Percentiles rank a stretch among this genome's conserved stretches.
These are phyloP conservation scores for Colletotrichum simmondsii DNA, from an alignment of 2,329 filamentous ascomycete species.

Conservation along the genomic window DNA sequence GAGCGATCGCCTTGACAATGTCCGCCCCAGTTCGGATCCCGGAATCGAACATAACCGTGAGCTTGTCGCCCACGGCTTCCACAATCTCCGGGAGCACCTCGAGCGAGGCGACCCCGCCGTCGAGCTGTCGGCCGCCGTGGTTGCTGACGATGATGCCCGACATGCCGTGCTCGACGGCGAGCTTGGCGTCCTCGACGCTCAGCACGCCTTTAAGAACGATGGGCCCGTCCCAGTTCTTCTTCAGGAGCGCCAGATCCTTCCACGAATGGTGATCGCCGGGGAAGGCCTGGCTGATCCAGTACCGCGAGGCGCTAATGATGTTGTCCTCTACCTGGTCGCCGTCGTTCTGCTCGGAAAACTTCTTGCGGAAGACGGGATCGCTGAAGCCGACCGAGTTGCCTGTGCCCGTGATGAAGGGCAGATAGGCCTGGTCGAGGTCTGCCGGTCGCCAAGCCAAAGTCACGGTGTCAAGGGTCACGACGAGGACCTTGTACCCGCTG, in stretches of 20 bases:
- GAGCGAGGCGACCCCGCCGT: conserved; percentile 60
- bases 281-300: conserved; percentile 65
- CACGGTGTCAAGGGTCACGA: conserved; percentile 80
- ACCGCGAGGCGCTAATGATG: conserved; percentile 57
- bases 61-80: conserved; percentile 67
- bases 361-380: conserved; percentile 72
- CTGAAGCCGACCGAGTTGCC: conserved; percentile 72
- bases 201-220: conserved; percentile 56
- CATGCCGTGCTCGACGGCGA: conserved; percentile 62
- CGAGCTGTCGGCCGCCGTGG: conserved; percentile 64
- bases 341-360: conserved; percentile 62
- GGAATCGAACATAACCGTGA: conserved; percentile 71
- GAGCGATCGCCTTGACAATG: conserved; percentile 67
- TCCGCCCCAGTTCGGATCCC: conserved; percentile 70
- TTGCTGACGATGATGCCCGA: conserved; percentile 72
- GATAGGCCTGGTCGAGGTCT: conserved; percentile 72
- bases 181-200: conserved; percentile 45
- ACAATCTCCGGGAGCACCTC: conserved; percentile 68
- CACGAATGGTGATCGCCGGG: conserved; percentile 65
- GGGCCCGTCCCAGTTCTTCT: conserved; percentile 70
- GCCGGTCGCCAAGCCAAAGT: conserved; percentile 75
- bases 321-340: conserved; percentile 60
- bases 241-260: conserved; percentile 69
- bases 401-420: conserved; percentile 68
- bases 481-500: conserved; percentile 71